Evolutionary conservation across 495 filamentous ascomycete species (phyloP).

Genomic region (Chaetomium cochliodes): DNA sequence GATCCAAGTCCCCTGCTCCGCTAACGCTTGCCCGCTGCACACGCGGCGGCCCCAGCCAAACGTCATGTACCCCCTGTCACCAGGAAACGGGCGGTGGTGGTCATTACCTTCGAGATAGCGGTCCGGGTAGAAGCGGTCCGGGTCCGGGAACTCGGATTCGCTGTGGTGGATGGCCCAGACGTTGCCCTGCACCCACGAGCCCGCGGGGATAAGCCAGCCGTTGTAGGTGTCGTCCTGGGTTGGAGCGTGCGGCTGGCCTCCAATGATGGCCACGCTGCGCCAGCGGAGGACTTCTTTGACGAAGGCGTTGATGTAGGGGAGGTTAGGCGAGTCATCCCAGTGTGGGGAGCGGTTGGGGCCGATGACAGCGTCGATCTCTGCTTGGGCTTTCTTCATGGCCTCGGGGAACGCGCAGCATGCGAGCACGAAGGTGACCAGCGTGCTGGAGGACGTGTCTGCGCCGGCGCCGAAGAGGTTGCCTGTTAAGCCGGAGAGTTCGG

Average conservation of each 20-base stretch:
- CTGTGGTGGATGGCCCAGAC: constrained; percentile 66
- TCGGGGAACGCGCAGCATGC: constrained; percentile 58
- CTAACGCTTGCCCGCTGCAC: constrained; percentile 58
- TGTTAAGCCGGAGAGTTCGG: constrained; percentile 58
- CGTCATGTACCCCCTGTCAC: constrained; percentile 62
- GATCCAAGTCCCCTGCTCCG: constrained; percentile 58
- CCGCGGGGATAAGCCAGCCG: constrained; percentile 53
- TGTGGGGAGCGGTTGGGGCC: constrained; percentile 53
- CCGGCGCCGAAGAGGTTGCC: constrained; percentile 66
- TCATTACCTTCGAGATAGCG: constrained; percentile 48
- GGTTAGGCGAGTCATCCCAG: constrained; percentile 56
- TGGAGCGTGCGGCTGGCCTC: constrained; percentile 61
- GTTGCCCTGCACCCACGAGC: constrained; percentile 60
- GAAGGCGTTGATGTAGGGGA: constrained; percentile 60
- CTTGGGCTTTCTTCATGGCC: constrained; percentile 40
- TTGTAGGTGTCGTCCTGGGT: constrained; percentile 60
- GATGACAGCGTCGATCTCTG: constrained; percentile 59
- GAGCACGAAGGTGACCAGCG: constrained; percentile 61
- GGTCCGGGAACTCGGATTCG: constrained; percentile 61
- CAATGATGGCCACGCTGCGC: constrained; percentile 62
- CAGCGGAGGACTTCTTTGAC: constrained; percentile 65
- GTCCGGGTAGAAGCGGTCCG: constrained; percentile 56
- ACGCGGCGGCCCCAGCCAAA: constrained; percentile 63
- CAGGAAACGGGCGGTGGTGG: constrained; percentile 54
- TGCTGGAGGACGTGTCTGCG: constrained; percentile 64